Evolutionary conservation across 2,329 filamentous ascomycete genomes (phyloP).

Genomic region (Tothia fuscella): DNA sequence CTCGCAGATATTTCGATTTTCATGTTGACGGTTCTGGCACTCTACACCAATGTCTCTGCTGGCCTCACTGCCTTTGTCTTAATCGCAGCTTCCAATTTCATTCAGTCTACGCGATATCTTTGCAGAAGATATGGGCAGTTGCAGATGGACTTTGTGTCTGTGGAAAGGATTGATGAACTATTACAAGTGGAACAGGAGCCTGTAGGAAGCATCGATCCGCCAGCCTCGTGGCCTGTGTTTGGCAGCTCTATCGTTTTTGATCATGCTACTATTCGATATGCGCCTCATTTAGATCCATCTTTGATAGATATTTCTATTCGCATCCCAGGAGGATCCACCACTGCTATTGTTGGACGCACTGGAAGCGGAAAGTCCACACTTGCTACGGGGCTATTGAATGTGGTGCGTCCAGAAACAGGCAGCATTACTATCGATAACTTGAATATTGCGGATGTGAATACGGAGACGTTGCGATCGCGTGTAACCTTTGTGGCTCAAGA

Average conservation of each 20-base stretch:
- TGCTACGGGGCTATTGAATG: conserved; percentile 42
- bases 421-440: conserved; percentile 48
- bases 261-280: conserved; percentile 67
- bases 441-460: conserved; percentile 47
- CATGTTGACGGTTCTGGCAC: conserved; percentile 58
- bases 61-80: conserved; percentile 78
- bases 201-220: conserved; percentile 53
- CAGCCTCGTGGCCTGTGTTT: conserved; percentile 64
- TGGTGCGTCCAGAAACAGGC: conserved; percentile 40
- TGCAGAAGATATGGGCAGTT: conserved; percentile 73
- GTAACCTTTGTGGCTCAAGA: conserved; percentile 58
- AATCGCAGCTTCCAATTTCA: conserved; percentile 54
- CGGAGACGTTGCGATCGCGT: conserved; percentile 46
- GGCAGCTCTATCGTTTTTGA: conserved; percentile 65
- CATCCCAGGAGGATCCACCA: conserved; percentile 67
- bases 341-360: conserved; percentile 70
- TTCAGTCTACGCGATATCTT: conserved; percentile 57
- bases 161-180: conserved; percentile 76
- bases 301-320: conserved; percentile 56
- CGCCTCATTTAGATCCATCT: conserved; percentile 62
- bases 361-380: conserved; percentile 68
- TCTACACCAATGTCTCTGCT: conserved; percentile 62
- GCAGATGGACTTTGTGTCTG: conserved; percentile 85
- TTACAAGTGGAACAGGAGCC: conserved; percentile 67
- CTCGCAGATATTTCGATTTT: conserved; percentile 65